Evolutionary conservation across 768 basidiomycete genomes (phyloP), one percentile per base, ranked within the genome.

Genomic region (Gymnopilus dilepis): DNA sequence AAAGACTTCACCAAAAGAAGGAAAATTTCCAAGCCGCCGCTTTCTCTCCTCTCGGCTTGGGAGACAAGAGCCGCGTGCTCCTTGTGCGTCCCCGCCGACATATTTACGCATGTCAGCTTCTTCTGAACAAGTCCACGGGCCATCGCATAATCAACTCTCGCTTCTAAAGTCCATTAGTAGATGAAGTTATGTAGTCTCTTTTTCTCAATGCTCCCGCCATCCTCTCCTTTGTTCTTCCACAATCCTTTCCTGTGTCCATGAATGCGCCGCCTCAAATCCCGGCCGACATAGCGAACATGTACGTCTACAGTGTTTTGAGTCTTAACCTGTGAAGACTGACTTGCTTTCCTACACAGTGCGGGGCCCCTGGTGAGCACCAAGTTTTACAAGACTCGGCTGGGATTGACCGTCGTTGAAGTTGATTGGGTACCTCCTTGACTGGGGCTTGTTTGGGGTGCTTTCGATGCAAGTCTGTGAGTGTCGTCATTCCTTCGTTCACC

Each of bases 401-500:
- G 26, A 38, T 47, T 54, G 34, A 60, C 31, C 34, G 28, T 56
- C 9, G 26, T 11, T 24, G 28, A 24, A 60, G 59, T 22, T 60
- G 28, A 15, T 60, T 55, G 53, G 59, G 52, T 60, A 60, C 31
- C 43, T 60, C 12, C 26, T 60, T 15, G 45, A 37, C 30, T 60
- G 52, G 52, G 59, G 59, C 45, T 21, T 60, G 21, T 60, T 55
- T 12, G 59, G 59, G 24, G 59, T 56, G 42, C 59, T 60, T 56
- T 53, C 53, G 19, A 56, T 60, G 53, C 59, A 60, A 51, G 53
- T 56, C 34, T 60, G 59, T 60, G 53, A 37, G 59, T 60, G 26
- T 12, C 34, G 34, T 15, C 34, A 9, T n/a, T 17, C 28, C 21
- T 12, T 41, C 26, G 17, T 22, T 26, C 33, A 24, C n/a, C 19